Evolutionary conservation across 768 basidiomycete species (phyloP).

Genomic region (Tricholoma terreum): DNA sequence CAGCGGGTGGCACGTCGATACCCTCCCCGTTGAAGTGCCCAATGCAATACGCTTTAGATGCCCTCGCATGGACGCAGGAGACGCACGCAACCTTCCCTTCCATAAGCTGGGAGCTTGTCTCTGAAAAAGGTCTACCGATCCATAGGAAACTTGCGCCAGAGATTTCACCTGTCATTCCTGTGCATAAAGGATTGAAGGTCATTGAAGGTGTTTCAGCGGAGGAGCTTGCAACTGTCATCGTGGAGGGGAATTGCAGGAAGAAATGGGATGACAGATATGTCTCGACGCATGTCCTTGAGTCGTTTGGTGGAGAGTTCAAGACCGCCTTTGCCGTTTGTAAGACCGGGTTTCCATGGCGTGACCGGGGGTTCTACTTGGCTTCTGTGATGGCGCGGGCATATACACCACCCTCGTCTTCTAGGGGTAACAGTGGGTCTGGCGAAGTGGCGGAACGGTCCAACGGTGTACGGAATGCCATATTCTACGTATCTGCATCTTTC

Average conservation of each 20-base stretch:
- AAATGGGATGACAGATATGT: conserved; percentile 88
- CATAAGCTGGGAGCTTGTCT: conserved; percentile 72
- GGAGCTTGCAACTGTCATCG: conserved; percentile 75
- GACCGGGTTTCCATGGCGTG: conserved; percentile 86
- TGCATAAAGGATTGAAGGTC: conserved; percentile 87
- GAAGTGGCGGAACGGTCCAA: conserved; percentile 38
- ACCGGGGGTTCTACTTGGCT: conserved; percentile 82
- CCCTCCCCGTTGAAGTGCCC: conserved; percentile 62
- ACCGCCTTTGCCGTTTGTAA: conserved; percentile 73
- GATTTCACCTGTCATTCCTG: conserved; percentile 76
- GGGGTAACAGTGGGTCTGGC: conserved; percentile 36
- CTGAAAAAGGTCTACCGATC: conserved; percentile 73
- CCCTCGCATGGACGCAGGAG: conserved; percentile 74
- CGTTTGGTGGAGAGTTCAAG: conserved; percentile 70
- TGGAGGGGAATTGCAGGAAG: conserved; percentile 66
- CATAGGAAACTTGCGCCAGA: conserved; percentile 73
- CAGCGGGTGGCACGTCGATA: conserved; percentile 35
- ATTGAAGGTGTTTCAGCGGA: conserved; percentile 93
- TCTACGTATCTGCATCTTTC: conserved; percentile 82
- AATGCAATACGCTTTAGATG: conserved; percentile 80
- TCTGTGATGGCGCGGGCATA: conserved; percentile 66
- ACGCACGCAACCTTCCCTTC: conserved; percentile 56
- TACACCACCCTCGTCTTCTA: conserved; percentile 34
- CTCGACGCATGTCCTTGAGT: conserved; percentile 64
- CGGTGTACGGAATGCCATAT: conserved; percentile 59